Conservation (phyloP, 2,329 filamentous ascomycete species). For the Cladosporium sp. region DNA sequence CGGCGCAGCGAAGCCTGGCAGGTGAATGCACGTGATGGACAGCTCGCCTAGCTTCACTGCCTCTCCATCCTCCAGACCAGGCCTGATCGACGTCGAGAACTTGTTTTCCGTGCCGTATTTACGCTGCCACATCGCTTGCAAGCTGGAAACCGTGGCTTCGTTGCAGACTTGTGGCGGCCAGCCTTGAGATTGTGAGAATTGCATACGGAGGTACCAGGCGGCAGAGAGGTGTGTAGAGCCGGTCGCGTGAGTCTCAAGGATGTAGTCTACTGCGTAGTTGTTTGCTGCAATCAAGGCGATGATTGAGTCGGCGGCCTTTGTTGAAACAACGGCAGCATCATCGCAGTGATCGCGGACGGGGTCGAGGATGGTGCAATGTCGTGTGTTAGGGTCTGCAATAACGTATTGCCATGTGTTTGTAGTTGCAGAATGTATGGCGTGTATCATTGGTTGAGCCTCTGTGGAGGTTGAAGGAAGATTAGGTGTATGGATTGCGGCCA, state of each 20-base stretch:
- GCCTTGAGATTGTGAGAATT: conserved; percentile 1
- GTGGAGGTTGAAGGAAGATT: too few relatives aligned
- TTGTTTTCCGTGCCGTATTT: conserved; percentile 6
- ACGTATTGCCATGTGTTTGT: conserved; percentile 50
- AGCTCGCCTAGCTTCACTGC: background rate
- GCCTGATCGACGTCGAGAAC: conserved; percentile 8
- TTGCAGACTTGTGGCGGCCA: conserved; percentile 4
- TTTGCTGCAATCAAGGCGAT: background rate
- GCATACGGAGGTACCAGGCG: conserved; percentile 14
- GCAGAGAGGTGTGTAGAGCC: conserved; percentile 1
- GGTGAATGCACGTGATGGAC: conserved; percentile 1
- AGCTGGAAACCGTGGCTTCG: conserved; percentile 4
- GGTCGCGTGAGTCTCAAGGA: conserved; percentile 9
- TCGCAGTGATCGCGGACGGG: conserved; percentile 11
- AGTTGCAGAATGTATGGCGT: background rate
- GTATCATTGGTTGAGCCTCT: background rate
- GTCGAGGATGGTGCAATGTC: conserved; percentile 8
- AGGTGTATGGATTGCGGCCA: too few relatives aligned
- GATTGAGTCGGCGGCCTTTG: conserved; percentile 10
- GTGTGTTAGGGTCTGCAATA: conserved; percentile 1
- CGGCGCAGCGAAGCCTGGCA: conserved; percentile 4
- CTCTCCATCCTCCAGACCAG: conserved; percentile 7
- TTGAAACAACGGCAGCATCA: conserved; percentile 3
- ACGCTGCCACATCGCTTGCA: conserved; percentile 9
- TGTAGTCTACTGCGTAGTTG: conserved; percentile 11